Evolutionary conservation across 148 eudicot species (phyloP), one percentile per base, ranked within the genome.

Genomic region (Cornus kousa): DNA sequence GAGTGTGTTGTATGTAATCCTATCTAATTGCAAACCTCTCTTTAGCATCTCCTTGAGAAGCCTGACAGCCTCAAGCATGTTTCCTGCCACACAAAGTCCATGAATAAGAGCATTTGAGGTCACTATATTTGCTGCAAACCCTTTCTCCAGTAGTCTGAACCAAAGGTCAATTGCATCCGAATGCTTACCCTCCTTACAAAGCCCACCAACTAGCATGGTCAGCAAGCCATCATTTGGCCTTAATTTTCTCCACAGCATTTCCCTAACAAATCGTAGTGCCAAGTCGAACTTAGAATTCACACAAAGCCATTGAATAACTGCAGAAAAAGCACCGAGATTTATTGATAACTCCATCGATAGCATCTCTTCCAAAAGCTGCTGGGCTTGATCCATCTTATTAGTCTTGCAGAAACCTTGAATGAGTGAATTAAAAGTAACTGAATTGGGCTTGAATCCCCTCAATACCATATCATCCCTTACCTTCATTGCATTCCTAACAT

Each of bases 41-140:
- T 74, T 80, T 71, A 89, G 53, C 91, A 95, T 91, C 80, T 85
- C 93, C 78, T 87, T 90, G 71, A 93, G 86, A 82, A 95, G 67
- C 73, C 81, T 84, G 12, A 82, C 82, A 80, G 93, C 91, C 68
- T 88, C 96, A 50, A 84, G 86, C 89, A 91, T 82, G 62, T 81
- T 79, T 33, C 91, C 91, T 5, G 79, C 85, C 78, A 74, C 80
- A 88, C 89, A 90, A 87, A 95, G 94, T 71, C 96, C 90, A 75
- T 91, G 87, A 57, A 91, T 83, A 77, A 95, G 89, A 81, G 96
- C 90, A 86, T 93, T 95, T 66, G 97, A 89, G 46, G 98, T 95
- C 74, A 71, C 73, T 14, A 79, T 90, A 86, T 90, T 90, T 67
- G 94, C 91, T 68, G 78, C 75, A 83, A 90, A 84, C 19, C 87